phyloP scores from a whole-genome alignment of 2,329 filamentous ascomycete species.

The Cladosporium sp. region DNA sequence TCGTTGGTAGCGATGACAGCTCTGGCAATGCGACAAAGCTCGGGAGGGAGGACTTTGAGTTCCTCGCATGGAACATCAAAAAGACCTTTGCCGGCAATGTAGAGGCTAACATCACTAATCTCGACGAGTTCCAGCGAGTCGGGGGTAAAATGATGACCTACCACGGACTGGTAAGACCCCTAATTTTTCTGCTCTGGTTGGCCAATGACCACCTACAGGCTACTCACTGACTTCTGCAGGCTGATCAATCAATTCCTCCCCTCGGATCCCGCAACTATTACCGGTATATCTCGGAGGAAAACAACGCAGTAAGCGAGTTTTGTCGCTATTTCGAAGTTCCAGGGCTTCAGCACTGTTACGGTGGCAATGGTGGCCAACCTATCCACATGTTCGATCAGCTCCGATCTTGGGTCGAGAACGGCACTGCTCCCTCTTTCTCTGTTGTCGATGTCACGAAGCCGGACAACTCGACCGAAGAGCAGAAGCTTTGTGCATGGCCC shows the following conservation, averaged over 20 bases:
- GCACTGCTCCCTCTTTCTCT: conserved; percentile 24
- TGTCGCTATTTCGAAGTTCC: conserved; percentile 37
- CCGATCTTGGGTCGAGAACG: conserved; percentile 29
- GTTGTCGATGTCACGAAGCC: conserved; percentile 43
- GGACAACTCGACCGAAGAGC: no score
- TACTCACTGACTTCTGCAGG: no score
- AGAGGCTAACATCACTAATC: no score
- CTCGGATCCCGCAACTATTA: conserved; percentile 33
- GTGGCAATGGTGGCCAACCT: conserved; percentile 28
- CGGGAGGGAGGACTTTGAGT: no score
- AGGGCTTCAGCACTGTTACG: conserved; percentile 34
- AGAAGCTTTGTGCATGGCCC: conserved; percentile 43
- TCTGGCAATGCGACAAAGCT: no score
- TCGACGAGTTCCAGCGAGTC: conserved; percentile 29
- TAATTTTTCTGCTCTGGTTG: no score
- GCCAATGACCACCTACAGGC: no score
- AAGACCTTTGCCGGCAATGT: no score
- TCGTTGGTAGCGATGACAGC: no score
- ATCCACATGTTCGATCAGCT: conserved; percentile 16
- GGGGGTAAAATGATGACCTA: conserved; percentile 20
- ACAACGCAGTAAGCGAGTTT: conserved; percentile 28
- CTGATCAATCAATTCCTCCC: conserved; percentile 28
- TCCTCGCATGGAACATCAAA: no score
- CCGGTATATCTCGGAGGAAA: conserved; percentile 19
- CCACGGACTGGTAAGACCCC: conserved; percentile 1